Evolutionary conservation across 2,329 filamentous ascomycete genomes (phyloP).

Genomic region (Bipolaris cookei): DNA sequence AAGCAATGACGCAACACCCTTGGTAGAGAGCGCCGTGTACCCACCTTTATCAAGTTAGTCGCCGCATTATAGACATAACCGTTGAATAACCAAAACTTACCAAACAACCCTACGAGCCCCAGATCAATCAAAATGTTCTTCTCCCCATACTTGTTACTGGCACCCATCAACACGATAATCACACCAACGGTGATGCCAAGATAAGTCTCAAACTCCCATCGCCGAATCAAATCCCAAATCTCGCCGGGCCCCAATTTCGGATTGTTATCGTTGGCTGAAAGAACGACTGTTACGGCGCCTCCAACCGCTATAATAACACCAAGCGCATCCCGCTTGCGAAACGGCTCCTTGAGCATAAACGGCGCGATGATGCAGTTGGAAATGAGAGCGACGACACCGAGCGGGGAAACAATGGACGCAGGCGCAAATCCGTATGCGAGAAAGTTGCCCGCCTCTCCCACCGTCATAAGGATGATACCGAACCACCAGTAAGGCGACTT

Average conservation of each 20-base stretch:
- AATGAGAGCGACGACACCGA: conserved; percentile 94
- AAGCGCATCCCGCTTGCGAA: conserved; percentile 82
- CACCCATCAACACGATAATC: conserved; percentile 79
- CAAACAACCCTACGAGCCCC: conserved; percentile 90
- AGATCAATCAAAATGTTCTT: conserved; percentile 90
- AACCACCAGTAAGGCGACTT: conserved; percentile 96
- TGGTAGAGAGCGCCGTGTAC: conserved; percentile 96
- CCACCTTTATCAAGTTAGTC: conserved; percentile 62
- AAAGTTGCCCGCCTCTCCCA: conserved; percentile 96
- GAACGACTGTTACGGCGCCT: conserved; percentile 88
- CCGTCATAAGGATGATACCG: conserved; percentile 87
- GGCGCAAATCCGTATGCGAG: conserved; percentile 97
- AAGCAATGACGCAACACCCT: conserved; percentile 92
- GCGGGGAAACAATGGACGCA: conserved; percentile 93
- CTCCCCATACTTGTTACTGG: conserved; percentile 82
- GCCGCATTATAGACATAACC: neutral
- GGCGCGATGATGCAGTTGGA: conserved; percentile 98
- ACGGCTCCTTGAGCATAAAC: conserved; percentile 88
- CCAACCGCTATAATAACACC: conserved; percentile 86
- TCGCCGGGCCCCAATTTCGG: conserved; percentile 89
- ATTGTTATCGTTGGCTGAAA: conserved; percentile 88
- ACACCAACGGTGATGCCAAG: conserved; percentile 75
- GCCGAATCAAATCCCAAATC: conserved; percentile 87
- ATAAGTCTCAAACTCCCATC: conserved; percentile 90
- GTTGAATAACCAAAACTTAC: conserved; percentile 55